Percentiles rank a stretch among this genome's conserved stretches.
Conservation (phyloP, 2,329 filamentous ascomycete genomes). For the Fusarium bactridioides region DNA sequence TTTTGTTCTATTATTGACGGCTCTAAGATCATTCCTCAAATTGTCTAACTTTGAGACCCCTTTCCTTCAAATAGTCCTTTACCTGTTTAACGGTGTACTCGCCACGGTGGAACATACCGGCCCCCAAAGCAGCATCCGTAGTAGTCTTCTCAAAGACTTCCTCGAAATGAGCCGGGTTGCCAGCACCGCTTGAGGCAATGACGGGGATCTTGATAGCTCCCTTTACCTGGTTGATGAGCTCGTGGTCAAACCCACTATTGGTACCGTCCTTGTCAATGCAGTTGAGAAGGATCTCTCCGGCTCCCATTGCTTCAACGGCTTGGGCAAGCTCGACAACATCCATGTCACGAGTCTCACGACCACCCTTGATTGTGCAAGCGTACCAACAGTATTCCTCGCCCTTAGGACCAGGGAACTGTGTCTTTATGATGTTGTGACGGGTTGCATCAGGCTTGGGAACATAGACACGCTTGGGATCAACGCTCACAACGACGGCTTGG, state of each 20-base stretch:
- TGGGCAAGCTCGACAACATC: slow-evolving; percentile 88
- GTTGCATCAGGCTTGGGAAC: slow-evolving; percentile 75
- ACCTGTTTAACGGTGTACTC: slow-evolving; percentile 96
- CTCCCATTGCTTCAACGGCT: slow-evolving; percentile 95
- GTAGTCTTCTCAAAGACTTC: slow-evolving; percentile 88
- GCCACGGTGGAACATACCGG: slow-evolving; percentile 96
- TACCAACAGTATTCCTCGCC: slow-evolving; percentile 94
- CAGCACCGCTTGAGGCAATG: slow-evolving; percentile 92
- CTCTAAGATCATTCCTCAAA: slow-evolving; percentile 66
- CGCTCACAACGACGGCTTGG: slow-evolving; percentile 94
- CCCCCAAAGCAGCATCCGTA: slow-evolving; percentile 92
- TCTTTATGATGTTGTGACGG: slow-evolving; percentile 77
- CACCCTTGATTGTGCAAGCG: slow-evolving; percentile 95
- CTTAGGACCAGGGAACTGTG: slow-evolving; percentile 71
- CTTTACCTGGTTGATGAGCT: slow-evolving; percentile 90
- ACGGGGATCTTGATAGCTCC: slow-evolving; percentile 87
- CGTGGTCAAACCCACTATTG: slow-evolving; percentile 92
- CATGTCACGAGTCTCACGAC: slow-evolving; percentile 90
- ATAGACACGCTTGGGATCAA: slow-evolving; percentile 93
- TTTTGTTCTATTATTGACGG: slow-evolving; percentile 6
- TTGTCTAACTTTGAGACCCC: slow-evolving; percentile 79
- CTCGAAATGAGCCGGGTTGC: slow-evolving; percentile 84
- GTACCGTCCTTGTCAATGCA: slow-evolving; percentile 98
- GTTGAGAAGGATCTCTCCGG: slow-evolving; percentile 93
- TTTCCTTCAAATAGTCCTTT: slow-evolving; percentile 78